A percentile compares a stretch with the other conserved stretches of the same genome.
phyloP scores from a whole-genome alignment of 2,329 filamentous ascomycete species.

The Pyrenophora teres region DNA sequence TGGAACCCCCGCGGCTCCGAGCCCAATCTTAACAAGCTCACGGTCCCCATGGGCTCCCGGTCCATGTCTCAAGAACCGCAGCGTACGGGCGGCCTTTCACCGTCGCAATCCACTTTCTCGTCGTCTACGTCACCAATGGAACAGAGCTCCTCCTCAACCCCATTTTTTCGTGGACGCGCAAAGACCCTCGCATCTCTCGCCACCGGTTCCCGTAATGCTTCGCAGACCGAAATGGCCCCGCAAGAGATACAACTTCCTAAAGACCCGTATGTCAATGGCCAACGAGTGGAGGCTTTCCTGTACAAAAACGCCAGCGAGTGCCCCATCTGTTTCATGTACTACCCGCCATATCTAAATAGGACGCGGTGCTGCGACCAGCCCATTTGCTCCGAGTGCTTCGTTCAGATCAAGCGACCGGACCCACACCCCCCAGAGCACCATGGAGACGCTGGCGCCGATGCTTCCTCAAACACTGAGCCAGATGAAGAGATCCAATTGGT shows the following conservation, averaged over 20 bases:
- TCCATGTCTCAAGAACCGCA: constrained; percentile 83
- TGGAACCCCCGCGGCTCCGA: constrained; percentile 58
- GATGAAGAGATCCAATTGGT: constrained; percentile 70
- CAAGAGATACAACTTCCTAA: constrained; percentile 79
- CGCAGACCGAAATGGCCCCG: constrained; percentile 71
- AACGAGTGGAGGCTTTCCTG: constrained; percentile 86
- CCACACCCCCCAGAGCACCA: constrained; percentile 85
- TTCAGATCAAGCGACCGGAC: constrained; percentile 95
- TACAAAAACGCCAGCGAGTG: constrained; percentile 93
- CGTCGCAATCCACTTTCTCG: constrained; percentile 66
- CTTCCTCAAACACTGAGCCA: constrained; percentile 48
- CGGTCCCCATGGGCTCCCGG: constrained; percentile 76
- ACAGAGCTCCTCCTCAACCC: constrained; percentile 47
- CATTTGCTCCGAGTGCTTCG: constrained; percentile 98
- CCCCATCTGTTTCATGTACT: constrained; percentile 95
- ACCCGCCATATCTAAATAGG: constrained; percentile 90
- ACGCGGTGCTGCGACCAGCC: constrained; percentile 94
- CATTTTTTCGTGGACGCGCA: constrained; percentile 77
- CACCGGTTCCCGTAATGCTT: constrained; percentile 73
- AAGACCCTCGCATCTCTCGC: constrained; percentile 87
- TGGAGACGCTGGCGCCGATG: constrained; percentile 42
- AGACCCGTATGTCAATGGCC: constrained; percentile 91
- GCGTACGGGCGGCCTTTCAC: constrained; percentile 60
- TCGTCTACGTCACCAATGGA: constrained; percentile 61
- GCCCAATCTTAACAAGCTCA: constrained; percentile 71